Conservation (phyloP, 129 eudicot species). For the Sambucus nigra region DNA sequence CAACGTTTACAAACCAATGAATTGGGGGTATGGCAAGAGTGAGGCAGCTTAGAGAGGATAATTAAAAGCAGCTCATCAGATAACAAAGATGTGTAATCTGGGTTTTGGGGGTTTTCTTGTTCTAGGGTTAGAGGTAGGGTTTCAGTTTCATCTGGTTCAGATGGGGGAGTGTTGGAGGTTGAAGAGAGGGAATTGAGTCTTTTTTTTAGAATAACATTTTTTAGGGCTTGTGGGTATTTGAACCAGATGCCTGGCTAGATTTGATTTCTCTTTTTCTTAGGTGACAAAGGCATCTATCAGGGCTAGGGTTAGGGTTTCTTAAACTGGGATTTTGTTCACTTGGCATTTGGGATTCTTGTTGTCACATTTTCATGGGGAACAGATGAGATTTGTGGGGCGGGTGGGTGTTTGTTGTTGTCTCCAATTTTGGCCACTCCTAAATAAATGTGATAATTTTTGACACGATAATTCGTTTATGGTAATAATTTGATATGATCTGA, state of each 20-base stretch:
- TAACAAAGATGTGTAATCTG: constrained; percentile 39
- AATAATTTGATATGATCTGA: no score
- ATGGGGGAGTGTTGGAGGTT: no score
- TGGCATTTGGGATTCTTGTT: no score
- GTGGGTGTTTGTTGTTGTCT: no score
- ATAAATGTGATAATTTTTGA: no score
- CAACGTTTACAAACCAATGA: no score
- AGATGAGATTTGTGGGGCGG: constrained; percentile 31
- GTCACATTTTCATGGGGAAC: background rate
- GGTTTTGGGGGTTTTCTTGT: constrained; percentile 1
- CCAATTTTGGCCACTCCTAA: no score
- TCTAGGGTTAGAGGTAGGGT: constrained; percentile 30
- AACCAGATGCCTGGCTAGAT: constrained; percentile 27
- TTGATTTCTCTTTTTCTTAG: constrained; percentile 14
- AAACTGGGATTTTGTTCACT: background rate
- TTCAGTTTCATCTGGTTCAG: no score
- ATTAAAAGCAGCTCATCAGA: constrained; percentile 44
- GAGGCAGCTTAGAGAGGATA: constrained; percentile 45
- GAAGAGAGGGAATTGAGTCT: constrained; percentile 21
- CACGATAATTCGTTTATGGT: no score
- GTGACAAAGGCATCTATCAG: constrained; percentile 23
- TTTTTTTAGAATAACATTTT: constrained; percentile 24
- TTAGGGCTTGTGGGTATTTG: constrained; percentile 26
- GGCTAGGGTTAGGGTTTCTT: constrained; percentile 11
- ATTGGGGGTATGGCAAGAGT: constrained; percentile 35